phyloP scores from a whole-genome alignment of 768 basidiomycete genomes.

The Asterophora lycoperdoides region DNA sequence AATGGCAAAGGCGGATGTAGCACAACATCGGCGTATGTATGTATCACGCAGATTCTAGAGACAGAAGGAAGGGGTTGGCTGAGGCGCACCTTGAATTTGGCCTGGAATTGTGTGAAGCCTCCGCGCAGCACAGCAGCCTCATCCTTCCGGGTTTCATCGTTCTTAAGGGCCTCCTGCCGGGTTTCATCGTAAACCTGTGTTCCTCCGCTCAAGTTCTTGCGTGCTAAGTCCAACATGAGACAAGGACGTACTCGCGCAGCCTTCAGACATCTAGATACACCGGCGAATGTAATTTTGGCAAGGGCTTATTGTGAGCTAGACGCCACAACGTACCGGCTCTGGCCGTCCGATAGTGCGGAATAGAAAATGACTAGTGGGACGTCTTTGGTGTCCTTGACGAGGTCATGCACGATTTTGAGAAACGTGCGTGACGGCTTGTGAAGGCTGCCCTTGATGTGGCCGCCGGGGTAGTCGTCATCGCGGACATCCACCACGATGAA shows the following conservation, averaged over 20 bases:
- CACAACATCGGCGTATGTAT: no score
- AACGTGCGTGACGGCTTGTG: slow-evolving; percentile 64
- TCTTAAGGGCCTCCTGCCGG: slow-evolving; percentile 43
- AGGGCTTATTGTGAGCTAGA: not conserved
- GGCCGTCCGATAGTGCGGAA: slow-evolving; percentile 71
- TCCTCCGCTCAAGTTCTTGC: not conserved
- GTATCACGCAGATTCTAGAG: no score
- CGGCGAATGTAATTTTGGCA: not conserved
- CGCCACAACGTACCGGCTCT: slow-evolving; percentile 55
- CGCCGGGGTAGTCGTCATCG: slow-evolving; percentile 76
- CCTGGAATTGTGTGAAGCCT: slow-evolving; percentile 72
- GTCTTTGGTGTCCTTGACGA: slow-evolving; percentile 58
- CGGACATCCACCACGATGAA: slow-evolving; percentile 81
- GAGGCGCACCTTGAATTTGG: slow-evolving; percentile 53
- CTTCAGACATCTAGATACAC: slow-evolving; percentile 60
- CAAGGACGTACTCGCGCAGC: slow-evolving; percentile 60
- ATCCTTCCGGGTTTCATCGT: slow-evolving; percentile 39
- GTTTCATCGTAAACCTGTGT: slow-evolving; percentile 59
- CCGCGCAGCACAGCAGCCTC: slow-evolving; percentile 64
- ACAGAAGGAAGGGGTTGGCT: not conserved
- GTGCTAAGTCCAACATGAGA: not conserved
- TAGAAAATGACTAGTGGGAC: slow-evolving; percentile 71
- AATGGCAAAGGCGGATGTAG: no score
- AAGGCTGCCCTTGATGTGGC: slow-evolving; percentile 65
- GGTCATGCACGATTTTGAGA: slow-evolving; percentile 47